Conservation (phyloP, 768 basidiomycete species). For the Hypholoma fasciculare region DNA sequence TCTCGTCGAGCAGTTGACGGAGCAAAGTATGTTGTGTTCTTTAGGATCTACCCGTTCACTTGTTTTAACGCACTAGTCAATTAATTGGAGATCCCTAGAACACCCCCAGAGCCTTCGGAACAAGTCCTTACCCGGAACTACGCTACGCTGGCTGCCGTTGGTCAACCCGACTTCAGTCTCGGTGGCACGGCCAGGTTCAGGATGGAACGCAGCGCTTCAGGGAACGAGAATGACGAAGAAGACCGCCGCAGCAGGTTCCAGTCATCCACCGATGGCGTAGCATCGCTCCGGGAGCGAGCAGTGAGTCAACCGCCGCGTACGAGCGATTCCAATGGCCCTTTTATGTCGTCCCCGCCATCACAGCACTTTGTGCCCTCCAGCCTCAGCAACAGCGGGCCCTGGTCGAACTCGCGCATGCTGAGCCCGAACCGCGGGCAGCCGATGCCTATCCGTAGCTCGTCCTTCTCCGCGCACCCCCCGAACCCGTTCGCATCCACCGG, state of each 20-base stretch:
- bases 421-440: constrained; percentile 49
- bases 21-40: not conserved
- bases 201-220: constrained; percentile 22
- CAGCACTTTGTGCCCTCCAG: constrained; percentile 51
- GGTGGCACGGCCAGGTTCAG: not conserved
- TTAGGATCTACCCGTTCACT: not conserved
- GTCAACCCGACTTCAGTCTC: not conserved
- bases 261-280: constrained; percentile 35
- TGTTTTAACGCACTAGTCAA: not conserved
- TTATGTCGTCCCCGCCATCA: constrained; percentile 53
- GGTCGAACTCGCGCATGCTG: constrained; percentile 45
- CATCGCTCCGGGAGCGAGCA: constrained; percentile 60
- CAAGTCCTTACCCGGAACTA: not conserved
- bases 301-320: constrained; percentile 69
- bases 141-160: constrained; percentile 1
- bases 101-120: constrained; percentile 3
- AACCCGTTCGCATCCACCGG: constrained; percentile 54
- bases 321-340: constrained; percentile 37
- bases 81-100: not conserved
- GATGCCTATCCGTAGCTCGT: constrained; percentile 66
- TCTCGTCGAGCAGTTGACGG: not conserved
- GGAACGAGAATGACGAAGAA: constrained; percentile 42
- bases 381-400: constrained; percentile 39
- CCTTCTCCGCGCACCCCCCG: constrained; percentile 60
- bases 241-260: constrained; percentile 67